These are phyloP conservation scores for Fusarium neocosmosporiellum DNA, from an alignment of 2,329 filamentous ascomycete species.

Conservation along the genomic window DNA sequence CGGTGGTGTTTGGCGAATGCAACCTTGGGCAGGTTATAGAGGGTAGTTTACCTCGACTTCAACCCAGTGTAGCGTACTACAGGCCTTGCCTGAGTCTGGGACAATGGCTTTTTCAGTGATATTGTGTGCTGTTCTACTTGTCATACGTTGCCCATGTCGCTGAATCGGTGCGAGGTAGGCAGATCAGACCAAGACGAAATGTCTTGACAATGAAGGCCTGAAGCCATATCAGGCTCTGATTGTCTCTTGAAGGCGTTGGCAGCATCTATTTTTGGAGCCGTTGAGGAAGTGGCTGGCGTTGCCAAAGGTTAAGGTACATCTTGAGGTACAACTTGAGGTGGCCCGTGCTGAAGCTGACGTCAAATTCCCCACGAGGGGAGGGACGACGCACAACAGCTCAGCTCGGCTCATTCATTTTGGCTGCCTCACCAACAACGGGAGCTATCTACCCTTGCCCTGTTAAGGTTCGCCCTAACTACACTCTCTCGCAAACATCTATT, in stretches of 20 bases:
- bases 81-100: not conserved
- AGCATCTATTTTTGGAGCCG: not conserved
- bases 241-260: not conserved
- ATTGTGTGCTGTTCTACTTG: not conserved
- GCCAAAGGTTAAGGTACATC: not conserved
- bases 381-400: conserved; percentile 11
- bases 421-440: not conserved
- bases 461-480: not conserved
- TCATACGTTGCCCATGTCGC: not conserved
- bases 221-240: not conserved
- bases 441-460: not conserved
- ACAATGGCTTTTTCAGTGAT: not conserved
- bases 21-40: not conserved
- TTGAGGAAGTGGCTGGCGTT: not conserved
- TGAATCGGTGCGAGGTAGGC: not conserved
- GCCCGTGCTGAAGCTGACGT: conserved; percentile 28
- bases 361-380: conserved; percentile 4
- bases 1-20: not conserved
- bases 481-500: not conserved
- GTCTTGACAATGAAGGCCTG: not conserved
- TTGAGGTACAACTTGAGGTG: not conserved
- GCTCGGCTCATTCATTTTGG: not conserved
- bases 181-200: not conserved
- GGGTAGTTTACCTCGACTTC: not conserved
- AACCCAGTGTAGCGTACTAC: not conserved